Evolutionary conservation across 2,329 filamentous ascomycete species (phyloP), one percentile per base, ranked within the genome.

Genomic region (Annulohypoxylon truncatum): DNA sequence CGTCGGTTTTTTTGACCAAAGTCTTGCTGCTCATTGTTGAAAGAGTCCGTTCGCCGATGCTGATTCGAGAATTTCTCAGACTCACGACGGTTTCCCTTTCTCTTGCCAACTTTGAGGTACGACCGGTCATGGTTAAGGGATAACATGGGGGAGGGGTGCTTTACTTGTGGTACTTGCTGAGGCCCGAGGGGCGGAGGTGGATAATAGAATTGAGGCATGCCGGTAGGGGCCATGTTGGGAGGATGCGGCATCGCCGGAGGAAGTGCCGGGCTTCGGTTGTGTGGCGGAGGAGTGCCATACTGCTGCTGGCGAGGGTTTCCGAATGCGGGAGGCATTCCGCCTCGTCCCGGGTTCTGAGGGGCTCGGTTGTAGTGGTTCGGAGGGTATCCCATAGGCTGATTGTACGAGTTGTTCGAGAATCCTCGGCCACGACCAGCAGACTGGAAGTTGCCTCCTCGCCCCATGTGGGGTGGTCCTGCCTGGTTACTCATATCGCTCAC

Each of bases 401-500:
- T 82, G 72, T 79, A 84, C 67, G 82, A 85, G 67, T 83, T 82
- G 56, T 80, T 80, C 72, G 83, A 87, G 54, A 80, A 80, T 66
- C 79, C 79, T 63, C 85, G 82, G 46, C 85, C 83, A 65, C 86
- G 83, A 52, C 83, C 82, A 48, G 80, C 81, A 68, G 84, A 82
- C 29, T 80, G 78, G 70, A 81, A 87, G 71, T 82, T 84, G 70
- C 85, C 88, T 72, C 85, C 88, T 72, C 87, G 87, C 71, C 84
- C 85, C 74, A 89, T 84, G 38, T 85, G 70, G 40, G 72, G 71
- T 66, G 87, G 85, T 38, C 86, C 86, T 71, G 83, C 83, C 76
- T 87, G 86, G 76, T 86, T 89, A 78, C 85, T 87, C 79, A 90
- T 87, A 69, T 94, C 91, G 69, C 89, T 86, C 20, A 96, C 93